Percentiles rank a stretch among this genome's conserved stretches.
phyloP scores from a whole-genome alignment of 495 filamentous ascomycete genomes.

The Lepraria neglecta region DNA sequence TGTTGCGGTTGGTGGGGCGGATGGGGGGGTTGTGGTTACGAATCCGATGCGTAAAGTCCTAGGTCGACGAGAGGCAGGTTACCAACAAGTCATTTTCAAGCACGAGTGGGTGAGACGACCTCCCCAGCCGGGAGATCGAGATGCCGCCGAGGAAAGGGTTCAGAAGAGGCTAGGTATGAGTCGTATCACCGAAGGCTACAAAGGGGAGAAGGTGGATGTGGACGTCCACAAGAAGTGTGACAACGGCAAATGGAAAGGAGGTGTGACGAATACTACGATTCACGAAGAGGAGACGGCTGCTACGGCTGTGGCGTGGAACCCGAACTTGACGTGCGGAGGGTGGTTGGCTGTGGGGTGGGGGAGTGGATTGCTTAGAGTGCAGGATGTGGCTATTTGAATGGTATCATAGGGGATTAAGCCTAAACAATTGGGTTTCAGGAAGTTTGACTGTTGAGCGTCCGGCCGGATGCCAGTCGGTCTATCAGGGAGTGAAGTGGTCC shows the following conservation, averaged over 20 bases:
- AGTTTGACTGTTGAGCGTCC: too few species aligned
- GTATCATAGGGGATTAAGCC: not conserved
- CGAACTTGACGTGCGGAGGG: slow-evolving; percentile 53
- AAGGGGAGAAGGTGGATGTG: slow-evolving; percentile 38
- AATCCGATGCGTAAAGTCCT: slow-evolving; percentile 53
- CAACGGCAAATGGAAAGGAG: slow-evolving; percentile 33
- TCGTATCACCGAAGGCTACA: slow-evolving; percentile 56
- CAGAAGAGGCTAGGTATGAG: slow-evolving; percentile 40
- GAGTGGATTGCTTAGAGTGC: slow-evolving; percentile 59
- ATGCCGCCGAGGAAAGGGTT: slow-evolving; percentile 43
- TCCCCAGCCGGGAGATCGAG: slow-evolving; percentile 31
- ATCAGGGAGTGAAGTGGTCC: too few species aligned
- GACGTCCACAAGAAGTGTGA: slow-evolving; percentile 26
- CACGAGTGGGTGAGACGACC: slow-evolving; percentile 49
- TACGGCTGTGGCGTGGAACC: slow-evolving; percentile 58
- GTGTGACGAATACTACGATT: slow-evolving; percentile 43
- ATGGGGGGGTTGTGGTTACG: slow-evolving; percentile 47
- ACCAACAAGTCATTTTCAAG: slow-evolving; percentile 56
- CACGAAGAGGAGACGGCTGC: slow-evolving; percentile 54
- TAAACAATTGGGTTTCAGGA: too few species aligned
- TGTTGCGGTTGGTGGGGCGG: slow-evolving; percentile 49
- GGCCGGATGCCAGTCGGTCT: too few species aligned
- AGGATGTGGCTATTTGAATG: slow-evolving; percentile 50
- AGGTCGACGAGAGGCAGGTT: slow-evolving; percentile 48
- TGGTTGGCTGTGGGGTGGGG: slow-evolving; percentile 60